Evolutionary conservation across 1,139 yeast genomes (phyloP).

Genomic region (Zygotorulaspora mrakii): DNA sequence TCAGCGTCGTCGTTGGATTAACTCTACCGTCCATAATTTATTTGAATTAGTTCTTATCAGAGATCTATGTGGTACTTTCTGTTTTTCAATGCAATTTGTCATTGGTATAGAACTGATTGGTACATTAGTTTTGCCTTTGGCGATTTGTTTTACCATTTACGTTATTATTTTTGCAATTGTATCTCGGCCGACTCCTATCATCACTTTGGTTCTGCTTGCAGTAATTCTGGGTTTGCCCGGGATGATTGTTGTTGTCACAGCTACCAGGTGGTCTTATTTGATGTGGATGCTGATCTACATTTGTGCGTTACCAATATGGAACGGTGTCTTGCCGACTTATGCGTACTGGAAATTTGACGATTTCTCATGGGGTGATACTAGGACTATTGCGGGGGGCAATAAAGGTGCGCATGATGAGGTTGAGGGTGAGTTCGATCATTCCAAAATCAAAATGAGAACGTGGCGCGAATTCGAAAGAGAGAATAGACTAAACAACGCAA

Average conservation of each 20-base stretch:
- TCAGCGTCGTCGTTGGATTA: constrained; percentile 98
- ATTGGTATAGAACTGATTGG: constrained; percentile 84
- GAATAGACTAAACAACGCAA: constrained; percentile 20
- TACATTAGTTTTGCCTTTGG: constrained; percentile 89
- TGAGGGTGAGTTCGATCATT: constrained; percentile 85
- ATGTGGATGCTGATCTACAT: constrained; percentile 81
- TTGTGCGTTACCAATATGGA: constrained; percentile 89
- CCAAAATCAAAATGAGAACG: constrained; percentile 81
- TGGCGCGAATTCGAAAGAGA: constrained; percentile 94
- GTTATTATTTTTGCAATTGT: constrained; percentile 74
- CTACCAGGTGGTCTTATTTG: constrained; percentile 70
- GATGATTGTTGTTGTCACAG: constrained; percentile 78
- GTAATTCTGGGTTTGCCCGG: constrained; percentile 91
- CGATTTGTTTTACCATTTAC: constrained; percentile 80
- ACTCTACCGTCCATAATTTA: constrained; percentile 92
- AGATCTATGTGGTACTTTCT: constrained; percentile 94
- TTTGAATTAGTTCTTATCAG: constrained; percentile 85
- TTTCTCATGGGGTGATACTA: constrained; percentile 97
- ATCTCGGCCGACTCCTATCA: constrained; percentile 74
- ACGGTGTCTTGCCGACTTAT: constrained; percentile 81
- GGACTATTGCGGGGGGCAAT: constrained; percentile 71
- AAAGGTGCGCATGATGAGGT: constrained; percentile 59
- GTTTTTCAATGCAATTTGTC: constrained; percentile 96
- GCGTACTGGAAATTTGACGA: constrained; percentile 98
- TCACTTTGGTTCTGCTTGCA: constrained; percentile 76